Evolutionary conservation across 257 asterid genomes (phyloP), one percentile per base, ranked within the genome.

Genomic region (Capsicum baccatum): DNA sequence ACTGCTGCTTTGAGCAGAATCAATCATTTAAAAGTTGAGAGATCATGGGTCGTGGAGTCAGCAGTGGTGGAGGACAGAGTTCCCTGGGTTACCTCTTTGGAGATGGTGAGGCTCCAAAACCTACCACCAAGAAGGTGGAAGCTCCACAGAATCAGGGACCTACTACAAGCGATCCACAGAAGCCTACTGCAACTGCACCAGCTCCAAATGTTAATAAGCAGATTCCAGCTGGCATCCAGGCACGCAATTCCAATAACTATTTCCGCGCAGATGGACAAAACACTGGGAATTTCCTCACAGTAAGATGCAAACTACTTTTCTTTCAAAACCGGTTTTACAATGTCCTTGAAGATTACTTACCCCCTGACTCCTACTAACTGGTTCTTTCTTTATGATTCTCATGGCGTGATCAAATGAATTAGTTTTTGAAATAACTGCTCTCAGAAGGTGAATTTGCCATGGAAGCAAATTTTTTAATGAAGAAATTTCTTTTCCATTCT

Each of bases 21-120:
- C 85, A 78, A 58, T 67, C 68, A 48, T 59, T 85, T 64, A 52
- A 50, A 59, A 44, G 19, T 67, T 81, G 33, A 79, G 17, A 69
- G 85, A 89, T 60, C 87, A 93, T 92, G 97, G 92, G 97, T 82
- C 95, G 98, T 85, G 97, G 97, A 87, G 95, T 90, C 85, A 94
- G 97, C 90, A 89, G 92, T 9, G 97, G 98, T 76, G 98, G 98
- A 21, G 98, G 98, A 44, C 95, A 94, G 89, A 94, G 98, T 90
- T 93, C 97, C 83, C 86, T 92, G n/a, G 97, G 95, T 16, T 94
- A 94, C 88, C 97, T 94, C 15, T 94, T 94, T 26, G 98, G 98
- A 87, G 87, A 92, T 68, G 89, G 90, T n/a, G 97, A 93, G 83
- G 90, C 91, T 83, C 92, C 97, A 68, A 91, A 89, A 85, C 89